Conservation (phyloP, 371 early-diverging fungal species). For the Mucor plumbeus region DNA sequence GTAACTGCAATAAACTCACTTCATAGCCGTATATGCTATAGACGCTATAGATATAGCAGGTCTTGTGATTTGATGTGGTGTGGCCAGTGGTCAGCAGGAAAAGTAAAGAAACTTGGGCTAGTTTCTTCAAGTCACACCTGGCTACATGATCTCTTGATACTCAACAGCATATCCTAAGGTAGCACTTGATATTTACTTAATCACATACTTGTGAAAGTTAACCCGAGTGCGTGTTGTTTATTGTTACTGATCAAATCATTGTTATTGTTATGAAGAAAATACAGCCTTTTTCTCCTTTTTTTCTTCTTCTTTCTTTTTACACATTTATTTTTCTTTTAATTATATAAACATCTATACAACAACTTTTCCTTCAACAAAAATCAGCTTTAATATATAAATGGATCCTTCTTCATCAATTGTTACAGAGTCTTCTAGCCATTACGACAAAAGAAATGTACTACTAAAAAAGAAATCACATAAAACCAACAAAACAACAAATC, state of each 20-base stretch:
- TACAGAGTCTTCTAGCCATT: neutral
- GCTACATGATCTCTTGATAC: constrained; percentile 4
- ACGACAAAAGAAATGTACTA: neutral
- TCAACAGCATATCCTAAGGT: neutral
- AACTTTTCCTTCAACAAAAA: too few species aligned
- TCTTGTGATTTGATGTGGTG: neutral
- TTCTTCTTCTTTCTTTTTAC: neutral
- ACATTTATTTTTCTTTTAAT: neutral
- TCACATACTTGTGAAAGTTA: neutral
- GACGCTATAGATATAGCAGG: neutral
- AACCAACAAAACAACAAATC: neutral
- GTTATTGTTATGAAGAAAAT: constrained; percentile 5
- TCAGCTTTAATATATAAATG: neutral
- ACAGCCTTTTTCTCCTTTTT: neutral
- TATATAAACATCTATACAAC: too few species aligned
- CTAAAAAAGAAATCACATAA: neutral
- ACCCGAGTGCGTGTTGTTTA: neutral
- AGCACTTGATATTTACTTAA: neutral
- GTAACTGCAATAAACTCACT: neutral
- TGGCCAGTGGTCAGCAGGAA: neutral
- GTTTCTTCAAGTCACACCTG: neutral
- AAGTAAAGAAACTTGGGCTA: neutral
- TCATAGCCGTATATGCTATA: neutral
- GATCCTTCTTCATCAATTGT: neutral
- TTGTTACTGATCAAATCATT: constrained; percentile 1